These are phyloP conservation scores for Eucalyptus curtisii DNA, from an alignment of 345 rosid species.

Conservation along the genomic window DNA sequence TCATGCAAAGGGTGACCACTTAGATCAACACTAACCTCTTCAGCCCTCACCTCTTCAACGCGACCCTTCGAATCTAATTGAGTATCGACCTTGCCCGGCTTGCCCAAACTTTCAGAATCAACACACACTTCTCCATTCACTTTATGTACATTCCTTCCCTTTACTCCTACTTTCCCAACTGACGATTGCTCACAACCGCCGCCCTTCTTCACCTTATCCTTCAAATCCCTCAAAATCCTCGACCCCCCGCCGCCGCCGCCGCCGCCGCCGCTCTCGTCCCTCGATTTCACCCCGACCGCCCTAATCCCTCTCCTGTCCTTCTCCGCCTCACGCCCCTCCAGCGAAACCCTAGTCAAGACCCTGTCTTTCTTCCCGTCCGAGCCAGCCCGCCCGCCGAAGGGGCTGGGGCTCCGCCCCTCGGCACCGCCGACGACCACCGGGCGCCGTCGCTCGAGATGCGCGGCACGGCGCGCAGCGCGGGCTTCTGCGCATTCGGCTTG, in stretches of 20 bases:
- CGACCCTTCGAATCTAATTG: neutral
- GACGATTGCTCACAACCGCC: neutral
- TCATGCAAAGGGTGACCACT: neutral
- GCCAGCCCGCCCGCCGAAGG: constrained; percentile 55
- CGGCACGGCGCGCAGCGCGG: constrained; percentile 39
- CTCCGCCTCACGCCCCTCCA: constrained; percentile 7
- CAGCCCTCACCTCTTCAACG: neutral
- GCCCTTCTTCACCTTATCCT: constrained; percentile 21
- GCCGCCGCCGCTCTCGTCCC: neutral
- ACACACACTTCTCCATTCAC: neutral
- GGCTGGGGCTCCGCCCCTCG: constrained; percentile 81
- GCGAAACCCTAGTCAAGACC: constrained; percentile 24
- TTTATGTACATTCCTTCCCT: neutral
- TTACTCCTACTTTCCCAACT: neutral
- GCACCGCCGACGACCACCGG: constrained; percentile 46
- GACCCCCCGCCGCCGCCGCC: constrained; percentile 1
- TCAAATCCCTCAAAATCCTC: constrained; percentile 1
- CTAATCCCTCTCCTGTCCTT: constrained; percentile 5
- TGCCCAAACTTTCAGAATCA: neutral
- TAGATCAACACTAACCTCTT: neutral
- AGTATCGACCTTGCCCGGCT: neutral
- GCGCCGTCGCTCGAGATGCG: constrained; percentile 32
- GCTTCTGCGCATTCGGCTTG: constrained; percentile 39
- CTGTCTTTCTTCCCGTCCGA: constrained; percentile 35
- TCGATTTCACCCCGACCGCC: constrained; percentile 5